phyloP scores from a whole-genome alignment of 2,329 filamentous ascomycete genomes.

The Verticillium klebahnii region DNA sequence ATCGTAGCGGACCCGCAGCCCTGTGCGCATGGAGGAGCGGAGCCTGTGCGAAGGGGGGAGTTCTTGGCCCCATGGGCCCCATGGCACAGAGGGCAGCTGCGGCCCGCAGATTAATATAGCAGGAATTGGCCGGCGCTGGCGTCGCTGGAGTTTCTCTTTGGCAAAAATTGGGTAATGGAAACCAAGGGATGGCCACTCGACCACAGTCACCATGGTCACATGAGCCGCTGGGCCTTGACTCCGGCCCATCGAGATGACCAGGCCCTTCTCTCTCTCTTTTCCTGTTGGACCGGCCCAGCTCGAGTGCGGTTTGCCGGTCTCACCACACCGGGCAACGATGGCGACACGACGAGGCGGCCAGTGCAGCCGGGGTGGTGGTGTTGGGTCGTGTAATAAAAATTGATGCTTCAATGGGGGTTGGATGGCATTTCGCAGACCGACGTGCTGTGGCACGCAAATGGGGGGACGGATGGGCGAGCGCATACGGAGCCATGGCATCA shows the following conservation, averaged over 20 bases:
- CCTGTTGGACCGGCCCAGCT: background rate
- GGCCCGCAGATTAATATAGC: slow-evolving; percentile 15
- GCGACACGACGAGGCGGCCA: background rate
- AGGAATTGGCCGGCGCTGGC: background rate
- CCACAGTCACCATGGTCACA: slow-evolving; percentile 29
- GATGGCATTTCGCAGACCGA: background rate
- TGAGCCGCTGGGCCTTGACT: slow-evolving; percentile 18
- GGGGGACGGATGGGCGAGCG: background rate
- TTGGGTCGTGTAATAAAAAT: slow-evolving; percentile 24
- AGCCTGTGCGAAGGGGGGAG: slow-evolving; percentile 2
- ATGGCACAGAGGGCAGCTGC: slow-evolving; percentile 5
- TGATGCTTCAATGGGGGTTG: background rate
- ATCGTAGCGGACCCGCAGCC: background rate
- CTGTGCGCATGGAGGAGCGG: background rate
- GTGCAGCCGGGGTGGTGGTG: background rate
- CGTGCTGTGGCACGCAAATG: too few relatives aligned
- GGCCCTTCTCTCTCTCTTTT: background rate
- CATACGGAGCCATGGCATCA: background rate
- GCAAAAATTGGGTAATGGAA: slow-evolving; percentile 44
- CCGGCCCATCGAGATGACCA: background rate
- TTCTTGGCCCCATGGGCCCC: background rate
- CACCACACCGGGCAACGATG: slow-evolving; percentile 1
- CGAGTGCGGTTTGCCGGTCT: background rate
- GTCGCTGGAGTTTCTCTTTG: slow-evolving; percentile 10
- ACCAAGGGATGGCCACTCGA: slow-evolving; percentile 34